These are phyloP conservation scores for Pouteria glomerata DNA, from an alignment of 148 eudicot species.

Conservation along the genomic window DNA sequence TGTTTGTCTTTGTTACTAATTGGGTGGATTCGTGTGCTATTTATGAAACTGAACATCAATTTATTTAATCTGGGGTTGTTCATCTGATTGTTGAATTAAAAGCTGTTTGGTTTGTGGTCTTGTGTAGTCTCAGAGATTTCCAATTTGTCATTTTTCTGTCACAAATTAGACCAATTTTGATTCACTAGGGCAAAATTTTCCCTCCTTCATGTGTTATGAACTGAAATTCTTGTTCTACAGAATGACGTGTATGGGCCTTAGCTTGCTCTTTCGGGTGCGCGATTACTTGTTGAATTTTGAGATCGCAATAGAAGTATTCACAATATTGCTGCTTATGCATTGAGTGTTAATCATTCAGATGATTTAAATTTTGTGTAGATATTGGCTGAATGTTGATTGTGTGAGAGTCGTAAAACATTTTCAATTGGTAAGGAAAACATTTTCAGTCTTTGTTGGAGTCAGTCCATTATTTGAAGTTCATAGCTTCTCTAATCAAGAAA, in stretches of 20 bases:
- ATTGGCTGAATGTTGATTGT: background rate
- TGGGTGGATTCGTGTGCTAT: background rate
- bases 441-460: no score
- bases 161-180: background rate
- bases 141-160: background rate
- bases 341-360: background rate
- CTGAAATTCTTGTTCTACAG: no score
- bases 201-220: background rate
- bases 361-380: no score
- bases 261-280: background rate
- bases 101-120: background rate
- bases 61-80: background rate
- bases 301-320: background rate
- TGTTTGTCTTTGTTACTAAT: background rate
- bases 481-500: no score
- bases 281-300: no score
- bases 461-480: no score
- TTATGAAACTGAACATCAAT: constrained; percentile 9
- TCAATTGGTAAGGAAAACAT: no score
- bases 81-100: background rate
- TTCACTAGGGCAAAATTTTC: background rate
- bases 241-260: no score
- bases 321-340: background rate
- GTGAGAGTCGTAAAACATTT: background rate
- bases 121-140: background rate